Base-by-base conservation (phyloP, 139 green algal species). In the Mesotaenium endlicherianum region DNA sequence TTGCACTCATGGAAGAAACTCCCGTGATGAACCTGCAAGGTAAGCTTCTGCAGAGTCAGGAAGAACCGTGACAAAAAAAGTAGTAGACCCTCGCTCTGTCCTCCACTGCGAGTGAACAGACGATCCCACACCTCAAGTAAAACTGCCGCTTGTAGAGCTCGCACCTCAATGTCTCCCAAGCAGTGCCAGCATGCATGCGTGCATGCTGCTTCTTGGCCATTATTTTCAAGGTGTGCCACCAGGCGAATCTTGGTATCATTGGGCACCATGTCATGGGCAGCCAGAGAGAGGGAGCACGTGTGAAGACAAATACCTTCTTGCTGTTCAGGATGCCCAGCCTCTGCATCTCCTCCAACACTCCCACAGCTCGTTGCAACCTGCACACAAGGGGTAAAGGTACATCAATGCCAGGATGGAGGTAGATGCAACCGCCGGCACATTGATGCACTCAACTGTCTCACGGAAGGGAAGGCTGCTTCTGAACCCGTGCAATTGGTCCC, bases 1-100 rank as follows among this genome's bases (percentile, higher is more conserved):
- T 78, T 79, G 47, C 78, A 85, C 70, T 84, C 72, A 14, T 31
- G 44, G 42, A 85, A 85, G 78, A 85, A 85, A 4, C 41, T 60
- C 36, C 50, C 50, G 44, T 85, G 78, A 39, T 70, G 85, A 17
- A 85, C 67, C 78, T 85, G 75, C 50, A 75, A 20, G 3, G 1
- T 31, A 34, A 70, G 49, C 3, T 1, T 26, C 1, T 2, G 49
- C 34, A 70, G 3, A 41, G 49, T 26, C 3, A 34, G 38, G 2
- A 36, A 20, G 31, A 17, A n/a, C 6, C 36, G 36, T 2, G 49
- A n/a, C 3, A 70, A 1, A 1, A 80, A 30, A 70, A n/a, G 34
- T 26, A 74, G 6, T 2, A 1, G 2, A 64, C 3, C n/a, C n/a
- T n/a, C n/a, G n/a, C n/a, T n/a, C n/a, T n/a, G n/a, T n/a, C n/a